These are phyloP conservation scores for Fusarium sp. DNA, from an alignment of 2,329 filamentous ascomycete species.

Conservation along the genomic window DNA sequence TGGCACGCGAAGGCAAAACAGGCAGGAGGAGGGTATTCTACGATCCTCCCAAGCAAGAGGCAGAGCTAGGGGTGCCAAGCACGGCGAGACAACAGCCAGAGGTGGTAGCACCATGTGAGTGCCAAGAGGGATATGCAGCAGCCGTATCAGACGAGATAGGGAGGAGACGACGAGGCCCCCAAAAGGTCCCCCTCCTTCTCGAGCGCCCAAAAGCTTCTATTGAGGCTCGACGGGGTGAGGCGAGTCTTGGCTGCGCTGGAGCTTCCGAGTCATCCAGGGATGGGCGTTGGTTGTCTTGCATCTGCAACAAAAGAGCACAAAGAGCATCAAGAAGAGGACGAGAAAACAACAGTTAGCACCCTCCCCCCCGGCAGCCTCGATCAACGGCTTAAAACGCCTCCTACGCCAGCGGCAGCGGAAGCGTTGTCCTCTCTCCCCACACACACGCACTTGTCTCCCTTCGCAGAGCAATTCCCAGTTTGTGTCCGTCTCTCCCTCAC, in stretches of 20 bases:
- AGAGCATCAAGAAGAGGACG: not conserved
- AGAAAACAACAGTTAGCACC: not conserved
- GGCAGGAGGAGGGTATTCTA: constrained; percentile 41
- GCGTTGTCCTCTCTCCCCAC: not conserved
- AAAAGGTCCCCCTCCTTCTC: not conserved
- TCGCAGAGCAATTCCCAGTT: not conserved
- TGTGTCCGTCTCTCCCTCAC: not conserved
- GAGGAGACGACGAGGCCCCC: not conserved
- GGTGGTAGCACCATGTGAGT: constrained; percentile 24
- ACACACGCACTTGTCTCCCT: not conserved
- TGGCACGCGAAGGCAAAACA: constrained; percentile 40
- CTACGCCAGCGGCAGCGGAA: constrained; percentile 7
- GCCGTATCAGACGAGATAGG: constrained; percentile 22
- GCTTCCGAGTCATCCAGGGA: not conserved
- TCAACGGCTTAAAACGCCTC: not conserved
- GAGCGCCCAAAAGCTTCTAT: constrained; percentile 6
- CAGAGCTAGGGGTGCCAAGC: not conserved
- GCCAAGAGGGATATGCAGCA: constrained; percentile 39
- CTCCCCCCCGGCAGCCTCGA: not conserved
- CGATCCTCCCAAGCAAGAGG: constrained; percentile 11
- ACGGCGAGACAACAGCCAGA: constrained; percentile 1
- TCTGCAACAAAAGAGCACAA: too few relatives aligned
- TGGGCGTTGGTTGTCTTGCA: too few relatives aligned
- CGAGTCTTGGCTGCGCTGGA: not conserved
- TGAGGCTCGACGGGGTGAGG: constrained; percentile 6